Evolutionary conservation across 2,329 filamentous ascomycete genomes (phyloP), one percentile per base, ranked within the genome.

Genomic region (Ilyonectria mors-panacis): DNA sequence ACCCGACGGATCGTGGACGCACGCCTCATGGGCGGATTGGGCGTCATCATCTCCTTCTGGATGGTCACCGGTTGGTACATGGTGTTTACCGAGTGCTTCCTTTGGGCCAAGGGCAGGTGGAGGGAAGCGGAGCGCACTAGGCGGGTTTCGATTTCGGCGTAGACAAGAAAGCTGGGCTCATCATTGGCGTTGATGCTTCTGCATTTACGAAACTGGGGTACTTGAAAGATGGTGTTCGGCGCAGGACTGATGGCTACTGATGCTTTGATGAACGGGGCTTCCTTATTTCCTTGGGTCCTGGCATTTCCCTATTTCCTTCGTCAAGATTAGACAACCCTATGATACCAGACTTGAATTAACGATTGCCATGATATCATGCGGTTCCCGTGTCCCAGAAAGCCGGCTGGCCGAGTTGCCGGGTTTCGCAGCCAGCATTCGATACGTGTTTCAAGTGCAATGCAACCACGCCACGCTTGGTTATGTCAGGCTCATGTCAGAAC

Each of bases 41-140:
- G 81, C 3, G 73, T 86, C 23, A 87, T 88, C 55, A 51, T 85
- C 23, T 80, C 81, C 1, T 85, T 85, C 66, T 87, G 86, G 86
- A 80, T 79, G 30, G 73, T 85, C 17, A 85, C 86, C 0, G 82
- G 85, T 2, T 74, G 83, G 39, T 88, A 87, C 63, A 81, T 88
- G 63, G 69, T 82, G 37, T 86, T 87, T 55, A 86, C 83, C 15
- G 84, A 87, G 71, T 77, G 79, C 45, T 77, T 79, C 9, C 77
- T 86, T 53, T 82, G 83, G 78, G 72, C 74, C 6, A 82, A 80
- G 63, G 78, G 79, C 13, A 75, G 74, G 35, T 67, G 77, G 71
- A 76, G 78, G 57, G 68, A 66, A 8, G 76, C 71, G 10, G 78
- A 78, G 58, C 77, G 75, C 39, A 75, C 65, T 44, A 54, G 66